Base-by-base conservation (phyloP, 2,329 filamentous ascomycete species). In the Penicillium sp. region DNA sequence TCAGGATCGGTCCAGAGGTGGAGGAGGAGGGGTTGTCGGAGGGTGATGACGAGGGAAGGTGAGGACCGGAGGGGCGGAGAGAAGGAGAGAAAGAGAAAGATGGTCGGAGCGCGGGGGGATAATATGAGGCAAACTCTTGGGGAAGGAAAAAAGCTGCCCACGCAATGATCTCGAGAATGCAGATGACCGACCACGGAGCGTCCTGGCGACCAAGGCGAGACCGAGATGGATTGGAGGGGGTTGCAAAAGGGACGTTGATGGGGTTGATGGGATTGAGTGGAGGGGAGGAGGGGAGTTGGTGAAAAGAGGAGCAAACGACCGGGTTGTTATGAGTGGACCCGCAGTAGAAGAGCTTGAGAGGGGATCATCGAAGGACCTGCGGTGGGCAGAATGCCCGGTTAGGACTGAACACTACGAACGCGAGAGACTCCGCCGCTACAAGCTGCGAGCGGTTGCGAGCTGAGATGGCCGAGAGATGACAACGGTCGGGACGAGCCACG, bases 311-410 rank as follows among this genome's bases (percentile, higher is more conserved):
- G 52, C 52, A 56, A 52, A 52, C 45, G 47, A 50, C 39, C 53
- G 39, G 50, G 48, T 50, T 54, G 55, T 57, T 58, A 49, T 51
- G 55, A 56, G 53, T 58, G 55, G 57, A 46, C 50, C 57, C 57
- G 50, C 49, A 45, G 45, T 39, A 55, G 47, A 60, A 58, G 47
- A 60, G 56, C 57, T 58, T 55, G 54, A 50, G 50, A 51, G 52
- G 48, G 50, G 51, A 49, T 54, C 52, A 55, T 54, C 48, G 48
- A 51, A 48, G 44, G 37, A 52, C 48, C 47, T 45, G 44, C 7
- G 37, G 39, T n/a, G 27, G 43, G 28, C 26, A 37, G 36, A 40
- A 34, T 18, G 18, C 44, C 27, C 24, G 39, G 44, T 46, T 40
- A 39, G 44, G 44, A 46, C 18, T 40, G 44, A 27, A 46, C 27